These are phyloP conservation scores for Quercus bicolor DNA, from an alignment of 306 rosid genomes.

Conservation along the genomic window DNA sequence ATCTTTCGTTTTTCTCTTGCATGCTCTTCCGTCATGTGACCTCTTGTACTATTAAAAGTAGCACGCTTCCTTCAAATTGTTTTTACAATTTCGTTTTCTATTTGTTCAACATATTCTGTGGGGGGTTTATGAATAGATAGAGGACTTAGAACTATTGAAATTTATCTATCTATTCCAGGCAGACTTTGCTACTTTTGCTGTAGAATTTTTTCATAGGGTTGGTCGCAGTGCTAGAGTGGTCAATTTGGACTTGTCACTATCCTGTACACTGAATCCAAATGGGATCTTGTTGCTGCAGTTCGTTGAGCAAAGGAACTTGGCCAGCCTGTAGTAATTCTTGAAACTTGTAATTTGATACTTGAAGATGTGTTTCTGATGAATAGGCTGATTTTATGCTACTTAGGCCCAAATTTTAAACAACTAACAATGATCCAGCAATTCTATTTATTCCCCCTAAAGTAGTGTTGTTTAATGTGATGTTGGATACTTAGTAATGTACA, in stretches of 20 bases:
- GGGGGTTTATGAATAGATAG: constrained; percentile 1
- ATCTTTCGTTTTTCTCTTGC: background rate
- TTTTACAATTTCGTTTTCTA: background rate
- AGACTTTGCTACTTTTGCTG: constrained; percentile 90
- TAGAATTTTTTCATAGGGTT: constrained; percentile 84
- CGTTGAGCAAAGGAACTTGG: constrained; percentile 68
- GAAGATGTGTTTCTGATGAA: background rate
- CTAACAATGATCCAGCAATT: background rate
- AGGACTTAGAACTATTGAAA: constrained; percentile 16
- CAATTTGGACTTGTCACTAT: constrained; percentile 78
- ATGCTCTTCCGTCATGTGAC: background rate
- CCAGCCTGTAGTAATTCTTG: constrained; percentile 69
- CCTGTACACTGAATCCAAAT: constrained; percentile 73
- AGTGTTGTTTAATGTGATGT: background rate
- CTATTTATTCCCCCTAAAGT: background rate
- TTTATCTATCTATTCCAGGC: constrained; percentile 55
- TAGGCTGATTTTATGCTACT: constrained; percentile 4
- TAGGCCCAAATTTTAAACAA: background rate
- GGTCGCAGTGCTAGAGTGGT: constrained; percentile 96
- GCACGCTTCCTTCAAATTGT: background rate
- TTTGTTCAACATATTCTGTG: background rate
- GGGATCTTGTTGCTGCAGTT: constrained; percentile 77
- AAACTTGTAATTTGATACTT: background rate
- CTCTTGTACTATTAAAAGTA: background rate
- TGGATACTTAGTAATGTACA: background rate